Base-by-base conservation (phyloP, 2,329 filamentous ascomycete species). In the Drechslera avenae region DNA sequence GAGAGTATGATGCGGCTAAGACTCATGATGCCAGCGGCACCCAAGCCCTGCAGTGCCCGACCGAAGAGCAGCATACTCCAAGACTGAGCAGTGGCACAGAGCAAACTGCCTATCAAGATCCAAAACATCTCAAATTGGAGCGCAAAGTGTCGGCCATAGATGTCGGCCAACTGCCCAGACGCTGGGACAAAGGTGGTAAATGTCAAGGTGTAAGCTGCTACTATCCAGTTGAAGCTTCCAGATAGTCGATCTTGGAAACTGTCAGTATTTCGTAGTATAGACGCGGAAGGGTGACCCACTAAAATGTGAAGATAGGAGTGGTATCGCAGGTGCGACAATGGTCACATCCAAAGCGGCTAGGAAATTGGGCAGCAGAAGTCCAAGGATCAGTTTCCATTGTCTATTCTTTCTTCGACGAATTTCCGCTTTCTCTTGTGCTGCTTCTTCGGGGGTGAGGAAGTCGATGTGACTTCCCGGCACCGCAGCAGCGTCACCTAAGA, bases 181-280 rank as follows among this genome's bases (percentile, higher is more conserved):
- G 83, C 81, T 3, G 86, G 86, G 7, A 88, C 84, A 57, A 88
- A 88, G 1, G 85, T 81, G 1, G 86, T 85, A 0, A 83, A 83
- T 0, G 85, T 86, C 12, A 90, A 75, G 44, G 85, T 88, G 70
- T 88, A 89, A 5, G 85, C 78, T 0, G 86, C 86, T 14, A 88
- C 82, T 62, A 90, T 86, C 85, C 85, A 88, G 39, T 72, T 73
- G 51, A 73, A 72, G 33, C 63, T 65, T 31, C 68, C 68, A 63
- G 86, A 88, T 2, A 87, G 76, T 59, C 86, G 81, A 14, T 81
- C 77, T 69, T 21, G 7, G 39, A 2, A 17, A 2, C 34, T n/a
- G 21, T 56, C 28, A 48, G 55, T 62, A 52, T 31, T 18, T 13
- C 31, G 17, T 39, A 19, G 13, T 18, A 9, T 39, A 18, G 16